Conservation (phyloP, 208 protist species). For the Angomonas ambiguus region DNA sequence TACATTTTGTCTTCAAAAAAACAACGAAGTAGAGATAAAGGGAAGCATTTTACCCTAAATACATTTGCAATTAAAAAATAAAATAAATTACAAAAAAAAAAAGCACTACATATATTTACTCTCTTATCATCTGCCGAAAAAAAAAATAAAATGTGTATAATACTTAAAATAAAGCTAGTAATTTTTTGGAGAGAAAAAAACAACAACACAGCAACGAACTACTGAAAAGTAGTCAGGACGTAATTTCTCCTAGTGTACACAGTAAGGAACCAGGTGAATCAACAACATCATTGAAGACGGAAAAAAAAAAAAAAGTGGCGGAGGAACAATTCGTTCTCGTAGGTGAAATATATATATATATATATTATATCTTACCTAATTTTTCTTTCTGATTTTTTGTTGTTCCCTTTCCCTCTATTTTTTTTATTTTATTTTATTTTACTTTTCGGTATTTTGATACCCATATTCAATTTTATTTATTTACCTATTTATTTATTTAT, state of each 20-base stretch:
- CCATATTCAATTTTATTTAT: not conserved
- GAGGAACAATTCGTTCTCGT: too few relatives aligned
- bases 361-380: constrained; percentile 14
- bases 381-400: not conserved
- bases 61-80: too few relatives aligned
- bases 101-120: too few relatives aligned
- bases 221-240: not conserved
- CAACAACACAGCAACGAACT: not conserved
- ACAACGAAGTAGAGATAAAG: too few relatives aligned
- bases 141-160: too few relatives aligned
- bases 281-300: constrained; percentile 4
- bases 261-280: not conserved
- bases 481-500: constrained; percentile 1
- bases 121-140: too few relatives aligned
- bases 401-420: not conserved
- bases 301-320: constrained; percentile 8
- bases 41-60: too few relatives aligned
- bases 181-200: not conserved
- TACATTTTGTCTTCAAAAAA: constrained; percentile 3
- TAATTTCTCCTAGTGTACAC: not conserved
- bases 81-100: too few relatives aligned
- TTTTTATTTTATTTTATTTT: constrained; percentile 2
- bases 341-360: constrained; percentile 9
- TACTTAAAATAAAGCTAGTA: constrained; percentile 7
- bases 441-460: not conserved